Conservation (phyloP, 352 stramenopile genomes). For the Globisporangium viniferum region DNA sequence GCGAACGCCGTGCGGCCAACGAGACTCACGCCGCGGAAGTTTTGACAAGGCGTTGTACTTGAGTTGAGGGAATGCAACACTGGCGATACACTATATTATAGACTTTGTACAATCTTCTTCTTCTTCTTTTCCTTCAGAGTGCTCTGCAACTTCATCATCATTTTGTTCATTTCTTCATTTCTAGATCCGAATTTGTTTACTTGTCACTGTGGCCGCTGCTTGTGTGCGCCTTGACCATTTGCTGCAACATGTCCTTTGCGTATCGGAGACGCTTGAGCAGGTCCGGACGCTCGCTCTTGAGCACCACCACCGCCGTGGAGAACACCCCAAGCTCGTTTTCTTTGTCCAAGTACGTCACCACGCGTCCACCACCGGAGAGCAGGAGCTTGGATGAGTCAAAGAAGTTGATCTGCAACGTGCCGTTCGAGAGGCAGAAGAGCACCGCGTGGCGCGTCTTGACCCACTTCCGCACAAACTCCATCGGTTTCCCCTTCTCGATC, state of each 20-base stretch:
- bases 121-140: constrained; percentile 5
- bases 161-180: background rate
- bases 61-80: background rate
- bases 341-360: constrained; percentile 89
- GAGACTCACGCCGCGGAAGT: background rate
- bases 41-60: background rate
- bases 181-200: background rate
- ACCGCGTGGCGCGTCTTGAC: constrained; percentile 97
- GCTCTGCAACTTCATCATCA: background rate
- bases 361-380: constrained; percentile 86
- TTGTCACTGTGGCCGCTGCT: background rate
- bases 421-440: constrained; percentile 96
- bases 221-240: constrained; percentile 62
- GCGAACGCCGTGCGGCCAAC: constrained; percentile 9
- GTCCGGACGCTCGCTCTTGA: constrained; percentile 57
- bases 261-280: constrained; percentile 87
- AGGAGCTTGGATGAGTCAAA: constrained; percentile 97
- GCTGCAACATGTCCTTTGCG: constrained; percentile 96
- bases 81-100: constrained; percentile 6
- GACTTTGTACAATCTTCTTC: constrained; percentile 8
- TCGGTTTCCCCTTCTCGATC: constrained; percentile 31
- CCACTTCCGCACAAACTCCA: constrained; percentile 98
- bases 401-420: constrained; percentile 95
- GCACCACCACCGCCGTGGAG: constrained; percentile 49
- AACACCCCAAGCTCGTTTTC: constrained; percentile 55